Evolutionary conservation across 208 protist species (phyloP), one percentile per base, ranked within the genome.

Genomic region (Acanthamoeba triangularis): DNA sequence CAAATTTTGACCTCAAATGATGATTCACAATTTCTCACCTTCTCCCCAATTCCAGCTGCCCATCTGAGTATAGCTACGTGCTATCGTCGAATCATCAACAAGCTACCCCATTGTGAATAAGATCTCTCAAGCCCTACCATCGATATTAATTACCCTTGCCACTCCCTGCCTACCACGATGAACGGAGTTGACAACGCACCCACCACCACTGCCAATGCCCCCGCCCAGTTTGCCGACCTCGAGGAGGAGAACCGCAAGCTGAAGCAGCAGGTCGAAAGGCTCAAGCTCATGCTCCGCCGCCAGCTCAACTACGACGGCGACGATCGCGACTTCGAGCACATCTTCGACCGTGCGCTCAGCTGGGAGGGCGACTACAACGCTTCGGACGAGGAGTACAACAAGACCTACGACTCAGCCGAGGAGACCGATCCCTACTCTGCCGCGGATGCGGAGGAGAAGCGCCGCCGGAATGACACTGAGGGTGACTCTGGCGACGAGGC

Each of bases 181-280:
- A 80, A 80, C 61, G 61, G 61, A 67, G 61, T 67, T 67, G 61
- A 67, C 28, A 25, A 67, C 20, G 61, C 10, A 25, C 28, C 61
- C 11, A 67, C 61, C 28, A 67, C 61, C 8, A 67, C 25, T 1
- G 33, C 61, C 13, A n/a, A 35, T 30, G 72, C 1, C 33, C 37
- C 37, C 35, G 33, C 72, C 72, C 16, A 35, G 30, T 49, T 80
- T 16, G 28, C 37, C 0, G 35, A 13, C 33, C 72, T 80, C 18
- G 72, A 80, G 23, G 72, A 80, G 72, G 72, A 80, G 72, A 80
- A 80, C 72, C 72, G 72, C 72, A 80, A 80, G 72, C 72, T 80
- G 35, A 80, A 80, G 72, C 35, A 80, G 35, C 72, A 80, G 72
- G 72, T 80, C 33, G 72, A 80, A 47, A 37, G 72, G 30, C 72